Percentiles rank a stretch among this genome's conserved stretches.
phyloP scores from a whole-genome alignment of 805 yeast species.

The Wickerhamomyces ciferrii region DNA sequence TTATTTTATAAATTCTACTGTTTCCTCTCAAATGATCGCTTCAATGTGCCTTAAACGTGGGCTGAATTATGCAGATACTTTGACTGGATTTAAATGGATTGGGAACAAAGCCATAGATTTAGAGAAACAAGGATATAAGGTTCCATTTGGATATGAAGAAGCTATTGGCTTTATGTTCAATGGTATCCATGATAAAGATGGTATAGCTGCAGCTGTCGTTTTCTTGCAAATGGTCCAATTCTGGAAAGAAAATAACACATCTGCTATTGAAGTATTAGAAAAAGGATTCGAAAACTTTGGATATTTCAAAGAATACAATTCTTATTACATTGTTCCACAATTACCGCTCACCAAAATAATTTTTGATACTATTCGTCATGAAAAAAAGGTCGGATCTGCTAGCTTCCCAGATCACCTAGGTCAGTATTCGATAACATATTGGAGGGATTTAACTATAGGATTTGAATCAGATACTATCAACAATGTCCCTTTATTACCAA shows the following conservation, averaged over 20 bases:
- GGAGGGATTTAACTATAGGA: conserved; percentile 86
- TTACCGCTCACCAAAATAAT: conserved; percentile 45
- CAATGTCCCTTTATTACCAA: conserved; percentile 60
- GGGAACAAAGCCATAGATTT: conserved; percentile 82
- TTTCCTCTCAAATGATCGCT: conserved; percentile 77
- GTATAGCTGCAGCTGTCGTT: conserved; percentile 72
- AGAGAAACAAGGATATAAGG: conserved; percentile 55
- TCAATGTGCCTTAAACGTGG: conserved; percentile 61
- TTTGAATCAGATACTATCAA: conserved; percentile 65
- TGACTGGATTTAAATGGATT: conserved; percentile 97
- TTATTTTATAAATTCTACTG: conserved; percentile 81
- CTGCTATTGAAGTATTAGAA: conserved; percentile 47
- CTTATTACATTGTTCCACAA: conserved; percentile 69
- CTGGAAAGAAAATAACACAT: conserved; percentile 37
- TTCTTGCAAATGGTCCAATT: conserved; percentile 64
- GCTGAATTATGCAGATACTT: conserved; percentile 68
- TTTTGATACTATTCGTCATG: conserved; percentile 48
- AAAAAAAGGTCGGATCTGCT: conserved; percentile 10
- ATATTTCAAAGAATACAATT: conserved; percentile 78
- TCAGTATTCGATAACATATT: conserved; percentile 44
- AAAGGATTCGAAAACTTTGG: conserved; percentile 66
- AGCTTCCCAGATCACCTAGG: conserved; percentile 50
- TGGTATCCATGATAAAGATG: conserved; percentile 87
- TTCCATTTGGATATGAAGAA: conserved; percentile 92
- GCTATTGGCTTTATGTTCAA: conserved; percentile 94